Conservation (phyloP, 1,284 basidiomycete genomes). For the Ustilago loliicola region DNA sequence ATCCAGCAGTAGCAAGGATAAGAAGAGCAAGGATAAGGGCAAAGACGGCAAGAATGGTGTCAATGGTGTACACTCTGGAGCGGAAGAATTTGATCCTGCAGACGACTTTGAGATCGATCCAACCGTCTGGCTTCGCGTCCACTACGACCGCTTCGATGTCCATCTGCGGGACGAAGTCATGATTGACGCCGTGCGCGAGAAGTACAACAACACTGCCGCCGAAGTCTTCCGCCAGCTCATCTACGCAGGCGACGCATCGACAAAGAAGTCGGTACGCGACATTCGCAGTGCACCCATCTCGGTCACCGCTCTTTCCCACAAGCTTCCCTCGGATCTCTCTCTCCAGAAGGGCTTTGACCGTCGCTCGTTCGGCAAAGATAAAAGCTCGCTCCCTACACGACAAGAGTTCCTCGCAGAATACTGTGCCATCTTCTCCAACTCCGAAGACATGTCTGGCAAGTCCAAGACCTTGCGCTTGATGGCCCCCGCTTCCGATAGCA, state of each 20-base stretch:
- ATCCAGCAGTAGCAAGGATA: conserved; percentile 40
- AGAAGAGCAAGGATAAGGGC: conserved; percentile 35
- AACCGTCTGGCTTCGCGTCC: conserved; percentile 82
- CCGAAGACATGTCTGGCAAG: conserved; percentile 82
- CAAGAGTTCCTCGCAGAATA: conserved; percentile 74
- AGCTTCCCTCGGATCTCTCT: conserved; percentile 70
- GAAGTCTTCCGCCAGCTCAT: conserved; percentile 66
- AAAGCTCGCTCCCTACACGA: conserved; percentile 40
- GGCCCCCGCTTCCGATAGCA: conserved; percentile 58
- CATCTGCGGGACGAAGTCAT: conserved; percentile 82
- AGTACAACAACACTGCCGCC: conserved; percentile 64
- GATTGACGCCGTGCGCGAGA: conserved; percentile 55
- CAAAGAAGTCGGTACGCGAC: conserved; percentile 69
- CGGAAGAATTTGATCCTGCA: conserved; percentile 40
- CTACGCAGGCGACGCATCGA: conserved; percentile 72
- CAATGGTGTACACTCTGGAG: conserved; percentile 27
- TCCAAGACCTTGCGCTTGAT: conserved; percentile 75
- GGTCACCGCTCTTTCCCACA: conserved; percentile 60
- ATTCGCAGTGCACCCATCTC: conserved; percentile 57
- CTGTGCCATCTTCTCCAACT: conserved; percentile 79
- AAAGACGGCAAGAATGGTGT: conserved; percentile 34
- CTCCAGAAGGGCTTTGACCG: conserved; percentile 74
- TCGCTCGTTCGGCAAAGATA: conserved; percentile 48
- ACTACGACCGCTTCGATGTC: conserved; percentile 88
- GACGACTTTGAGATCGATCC: conserved; percentile 57